A percentile compares a stretch with the other conserved stretches of the same genome.
These are phyloP conservation scores for Geranium incanum DNA, from an alignment of 441 rosid species.

Conservation along the genomic window DNA sequence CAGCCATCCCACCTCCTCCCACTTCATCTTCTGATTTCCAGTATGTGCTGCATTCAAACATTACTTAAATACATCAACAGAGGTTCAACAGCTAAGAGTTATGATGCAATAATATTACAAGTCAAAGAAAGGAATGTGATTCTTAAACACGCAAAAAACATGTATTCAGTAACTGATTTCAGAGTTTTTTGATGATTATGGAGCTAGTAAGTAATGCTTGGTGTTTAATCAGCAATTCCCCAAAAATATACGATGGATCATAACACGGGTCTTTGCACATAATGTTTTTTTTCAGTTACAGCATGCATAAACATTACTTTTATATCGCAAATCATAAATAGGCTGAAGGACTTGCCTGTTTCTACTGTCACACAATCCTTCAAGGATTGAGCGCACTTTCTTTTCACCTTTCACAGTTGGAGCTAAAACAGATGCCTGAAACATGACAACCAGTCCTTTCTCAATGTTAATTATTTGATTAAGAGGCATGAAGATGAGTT, in stretches of 20 bases:
- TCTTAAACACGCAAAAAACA: background rate
- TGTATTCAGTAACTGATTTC: background rate
- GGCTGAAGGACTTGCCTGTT: slow-evolving; percentile 55
- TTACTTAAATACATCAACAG: background rate
- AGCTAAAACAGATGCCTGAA: slow-evolving; percentile 84
- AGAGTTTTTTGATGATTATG: background rate
- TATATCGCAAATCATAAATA: background rate
- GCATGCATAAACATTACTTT: background rate
- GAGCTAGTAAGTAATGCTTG: background rate
- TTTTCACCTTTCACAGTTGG: slow-evolving; percentile 80
- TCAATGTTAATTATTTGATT: slow-evolving; percentile 11
- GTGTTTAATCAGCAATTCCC: background rate
- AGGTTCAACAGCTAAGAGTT: background rate
- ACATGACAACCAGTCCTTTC: slow-evolving; percentile 23
- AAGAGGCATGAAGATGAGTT: slow-evolving; percentile 10
- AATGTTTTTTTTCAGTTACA: background rate
- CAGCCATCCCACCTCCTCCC: slow-evolving; percentile 62
- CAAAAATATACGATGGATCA: background rate
- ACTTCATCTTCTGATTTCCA: slow-evolving; percentile 90
- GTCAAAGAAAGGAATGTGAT: no score
- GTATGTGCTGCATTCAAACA: slow-evolving; percentile 55
- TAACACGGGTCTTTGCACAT: background rate
- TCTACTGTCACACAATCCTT: slow-evolving; percentile 57
- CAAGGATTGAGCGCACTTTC: slow-evolving; percentile 89
- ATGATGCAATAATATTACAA: background rate